phyloP scores from a whole-genome alignment of 495 filamentous ascomycete species.

The Podospora didyma region DNA sequence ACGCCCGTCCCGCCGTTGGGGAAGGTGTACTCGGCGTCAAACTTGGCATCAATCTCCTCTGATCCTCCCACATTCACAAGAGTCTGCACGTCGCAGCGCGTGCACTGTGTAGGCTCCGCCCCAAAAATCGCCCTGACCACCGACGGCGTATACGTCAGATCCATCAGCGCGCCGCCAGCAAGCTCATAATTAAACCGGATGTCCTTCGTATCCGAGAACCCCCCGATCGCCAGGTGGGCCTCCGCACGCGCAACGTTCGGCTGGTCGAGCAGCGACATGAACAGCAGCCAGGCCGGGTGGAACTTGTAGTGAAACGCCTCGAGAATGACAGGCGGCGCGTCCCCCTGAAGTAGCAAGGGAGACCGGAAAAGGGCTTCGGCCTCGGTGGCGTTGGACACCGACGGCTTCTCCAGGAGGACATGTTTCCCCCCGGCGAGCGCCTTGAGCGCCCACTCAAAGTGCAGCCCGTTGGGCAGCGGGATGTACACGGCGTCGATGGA shows the following conservation, averaged over 20 bases:
- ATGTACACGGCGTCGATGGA: constrained; percentile 51
- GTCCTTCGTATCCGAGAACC: constrained; percentile 31
- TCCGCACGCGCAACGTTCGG: constrained; percentile 35
- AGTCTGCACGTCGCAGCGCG: constrained; percentile 27
- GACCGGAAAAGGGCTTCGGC: constrained; percentile 41
- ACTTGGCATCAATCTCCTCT: too few species aligned
- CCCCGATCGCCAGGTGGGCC: constrained; percentile 30
- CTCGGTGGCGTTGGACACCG: constrained; percentile 46
- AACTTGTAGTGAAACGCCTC: constrained; percentile 59
- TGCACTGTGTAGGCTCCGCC: constrained; percentile 31
- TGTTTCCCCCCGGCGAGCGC: constrained; percentile 53
- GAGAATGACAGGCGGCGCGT: constrained; percentile 45
- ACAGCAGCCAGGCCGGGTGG: constrained; percentile 50
- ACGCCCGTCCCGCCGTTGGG: constrained; percentile 38
- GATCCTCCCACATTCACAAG: too few species aligned
- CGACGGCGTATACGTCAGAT: constrained; percentile 49
- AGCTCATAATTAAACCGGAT: constrained; percentile 55
- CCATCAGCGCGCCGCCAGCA: constrained; percentile 57
- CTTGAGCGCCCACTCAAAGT: constrained; percentile 52
- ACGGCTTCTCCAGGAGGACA: constrained; percentile 57
- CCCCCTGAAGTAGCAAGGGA: constrained; percentile 23
- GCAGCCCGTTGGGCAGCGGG: constrained; percentile 47
- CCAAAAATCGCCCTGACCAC: constrained; percentile 38
- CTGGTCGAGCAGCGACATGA: constrained; percentile 40
- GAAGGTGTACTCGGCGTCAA: constrained; percentile 40